Percentiles rank a stretch among this genome's conserved stretches.
phyloP scores from a whole-genome alignment of 352 stramenopile species.

The Phytopythium helicoides region DNA sequence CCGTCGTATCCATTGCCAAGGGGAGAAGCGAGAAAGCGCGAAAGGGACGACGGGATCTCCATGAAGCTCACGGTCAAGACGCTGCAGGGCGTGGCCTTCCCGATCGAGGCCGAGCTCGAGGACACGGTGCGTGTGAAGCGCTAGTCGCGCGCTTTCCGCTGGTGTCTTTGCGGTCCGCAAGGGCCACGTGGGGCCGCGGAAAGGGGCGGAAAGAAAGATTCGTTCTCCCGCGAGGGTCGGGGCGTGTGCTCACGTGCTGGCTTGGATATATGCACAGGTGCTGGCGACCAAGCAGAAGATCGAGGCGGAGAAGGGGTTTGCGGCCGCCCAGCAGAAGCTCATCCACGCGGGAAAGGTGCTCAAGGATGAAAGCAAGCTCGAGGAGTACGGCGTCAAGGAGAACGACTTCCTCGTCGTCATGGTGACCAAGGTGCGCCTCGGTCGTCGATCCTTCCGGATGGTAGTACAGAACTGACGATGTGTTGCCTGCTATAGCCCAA shows the following conservation, averaged over 20 bases:
- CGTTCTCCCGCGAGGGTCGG: too few species aligned
- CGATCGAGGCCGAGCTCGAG: slow-evolving; percentile 65
- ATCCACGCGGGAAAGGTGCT: slow-evolving; percentile 89
- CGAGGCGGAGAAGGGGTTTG: slow-evolving; percentile 65
- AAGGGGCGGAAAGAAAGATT: slow-evolving; percentile 5
- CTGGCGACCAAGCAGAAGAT: slow-evolving; percentile 80
- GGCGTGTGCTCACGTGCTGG: slow-evolving; percentile 9
- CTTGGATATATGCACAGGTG: slow-evolving; percentile 34
- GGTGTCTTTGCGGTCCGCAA: not conserved
- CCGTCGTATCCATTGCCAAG: not conserved
- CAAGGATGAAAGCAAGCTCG: slow-evolving; percentile 78
- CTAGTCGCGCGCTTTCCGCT: not conserved
- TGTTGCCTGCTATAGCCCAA: slow-evolving; percentile 41
- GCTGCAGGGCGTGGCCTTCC: slow-evolving; percentile 79
- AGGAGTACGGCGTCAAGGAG: slow-evolving; percentile 86
- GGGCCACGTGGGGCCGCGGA: not conserved
- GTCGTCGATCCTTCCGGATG: not conserved
- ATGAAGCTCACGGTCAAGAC: slow-evolving; percentile 91
- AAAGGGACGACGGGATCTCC: not conserved
- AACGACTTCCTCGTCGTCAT: slow-evolving; percentile 89
- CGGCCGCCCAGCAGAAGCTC: slow-evolving; percentile 77
- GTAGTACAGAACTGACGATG: not conserved
- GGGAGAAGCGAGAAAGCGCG: not conserved
- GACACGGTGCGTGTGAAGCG: slow-evolving; percentile 46
- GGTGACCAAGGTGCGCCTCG: slow-evolving; percentile 66